A percentile compares a stretch with the other conserved stretches of the same genome.
phyloP scores from a whole-genome alignment of 2,329 filamentous ascomycete species.

The Venturiaceae sp. region DNA sequence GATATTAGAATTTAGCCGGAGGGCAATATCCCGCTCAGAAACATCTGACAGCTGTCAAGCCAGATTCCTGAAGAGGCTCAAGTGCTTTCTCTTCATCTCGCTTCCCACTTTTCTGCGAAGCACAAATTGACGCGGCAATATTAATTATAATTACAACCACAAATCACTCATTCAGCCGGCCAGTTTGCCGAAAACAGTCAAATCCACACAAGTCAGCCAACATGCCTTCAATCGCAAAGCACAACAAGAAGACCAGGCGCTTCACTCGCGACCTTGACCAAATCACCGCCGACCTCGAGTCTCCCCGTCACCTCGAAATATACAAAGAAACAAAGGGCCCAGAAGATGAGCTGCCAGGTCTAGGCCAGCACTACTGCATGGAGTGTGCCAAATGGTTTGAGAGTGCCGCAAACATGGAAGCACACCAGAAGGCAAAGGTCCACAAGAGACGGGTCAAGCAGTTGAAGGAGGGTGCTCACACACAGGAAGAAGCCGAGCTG shows the following conservation, averaged over 20 bases:
- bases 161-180: too few species aligned
- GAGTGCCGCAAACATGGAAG: constrained; percentile 62
- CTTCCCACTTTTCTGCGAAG: too few species aligned
- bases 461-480: constrained; percentile 75
- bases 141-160: too few species aligned
- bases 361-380: constrained; percentile 79
- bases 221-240: neutral
- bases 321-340: constrained; percentile 69
- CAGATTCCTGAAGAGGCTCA: too few species aligned
- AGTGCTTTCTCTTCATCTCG: too few species aligned
- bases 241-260: neutral
- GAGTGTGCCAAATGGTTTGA: constrained; percentile 98
- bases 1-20: neutral
- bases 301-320: constrained; percentile 68
- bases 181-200: neutral
- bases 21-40: neutral
- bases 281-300: constrained; percentile 71
- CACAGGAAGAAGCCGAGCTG: constrained; percentile 76
- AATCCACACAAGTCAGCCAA: neutral
- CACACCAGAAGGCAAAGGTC: constrained; percentile 78
- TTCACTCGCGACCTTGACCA: constrained; percentile 76
- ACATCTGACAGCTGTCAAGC: neutral
- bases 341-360: constrained; percentile 83
- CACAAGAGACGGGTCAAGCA: constrained; percentile 84
- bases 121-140: too few species aligned